Base-by-base conservation (phyloP, 306 rosid species). In the Sophora flavescens region DNA sequence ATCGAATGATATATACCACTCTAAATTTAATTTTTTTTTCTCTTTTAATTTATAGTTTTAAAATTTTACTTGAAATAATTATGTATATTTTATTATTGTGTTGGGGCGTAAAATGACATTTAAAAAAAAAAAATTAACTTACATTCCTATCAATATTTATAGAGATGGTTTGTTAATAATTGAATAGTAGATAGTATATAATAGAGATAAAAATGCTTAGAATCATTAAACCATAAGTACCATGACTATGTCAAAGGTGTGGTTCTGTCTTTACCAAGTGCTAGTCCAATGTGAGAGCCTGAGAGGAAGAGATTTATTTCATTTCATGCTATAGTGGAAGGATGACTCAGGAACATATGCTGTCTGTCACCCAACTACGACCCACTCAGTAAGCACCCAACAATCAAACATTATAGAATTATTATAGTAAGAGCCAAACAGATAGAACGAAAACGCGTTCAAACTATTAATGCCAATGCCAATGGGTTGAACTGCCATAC, bases 361-460 rank as follows among this genome's bases (percentile, higher is more conserved):
- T 38, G 28, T 63, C 81, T 76, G 58, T 81, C 85, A 71, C 79
- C 82, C 82, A 82, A 77, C 74, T 76, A 45, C 85, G 78, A 77
- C 71, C 82, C 85, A 77, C 82, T 82, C 70, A 82, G 3, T 53
- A 54, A 76, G 80, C 77, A 81, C 42, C 17, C 14, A 70, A 15
- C 51, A 58, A 74, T 12, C 22, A 59, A 39, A 75, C 44, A 59
- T 44, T 36, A 74, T 51, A 75, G 7, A 70, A 69, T 53, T 41
- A 6, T 22, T 22, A 22, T 22, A 22, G 22, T 54, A 62, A 41
- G n/a, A 77, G n/a, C 74, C 78, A 76, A 63, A 75, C 60, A 68
- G 33, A 35, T 1, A 42, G 1, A 44, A 44, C 72, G 3, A 52
- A 62, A 53, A 53, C 85, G 85, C 81, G 85, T 76, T 75, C 69